Conservation (phyloP, 495 filamentous ascomycete genomes). For the Sabuloglossum arenarium region DNA sequence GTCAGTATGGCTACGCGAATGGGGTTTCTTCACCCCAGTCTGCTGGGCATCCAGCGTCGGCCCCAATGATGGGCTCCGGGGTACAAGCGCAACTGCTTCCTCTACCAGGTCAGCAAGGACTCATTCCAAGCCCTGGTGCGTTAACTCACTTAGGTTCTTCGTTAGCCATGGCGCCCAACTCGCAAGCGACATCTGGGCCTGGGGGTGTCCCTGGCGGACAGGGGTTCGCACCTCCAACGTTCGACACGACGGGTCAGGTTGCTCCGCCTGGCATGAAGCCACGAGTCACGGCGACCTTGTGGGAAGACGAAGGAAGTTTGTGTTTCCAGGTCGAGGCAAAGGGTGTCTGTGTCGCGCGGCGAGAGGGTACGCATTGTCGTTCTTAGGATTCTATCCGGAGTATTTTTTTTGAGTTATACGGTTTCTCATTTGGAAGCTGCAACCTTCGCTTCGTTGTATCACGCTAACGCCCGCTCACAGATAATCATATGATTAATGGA, state of each 20-base stretch:
- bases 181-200: conserved; percentile 23
- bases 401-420: background rate
- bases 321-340: conserved; percentile 97
- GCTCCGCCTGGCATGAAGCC: conserved; percentile 95
- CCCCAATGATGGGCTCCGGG: conserved; percentile 31
- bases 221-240: conserved; percentile 33
- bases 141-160: conserved; percentile 6
- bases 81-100: conserved; percentile 39
- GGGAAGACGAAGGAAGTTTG: conserved; percentile 95
- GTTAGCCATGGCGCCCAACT: conserved; percentile 17
- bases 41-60: conserved; percentile 43
- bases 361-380: conserved; percentile 48
- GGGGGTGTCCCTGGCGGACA: conserved; percentile 27
- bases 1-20: conserved; percentile 53
- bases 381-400: background rate
- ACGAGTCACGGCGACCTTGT: conserved; percentile 88
- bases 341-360: conserved; percentile 82
- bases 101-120: conserved; percentile 32
- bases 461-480: conserved; percentile 23
- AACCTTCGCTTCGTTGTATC: conserved; percentile 2
- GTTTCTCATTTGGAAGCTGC: background rate
- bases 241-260: conserved; percentile 80
- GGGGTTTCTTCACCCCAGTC: conserved; percentile 56
- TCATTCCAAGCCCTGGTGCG: conserved; percentile 9
- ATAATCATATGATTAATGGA: conserved; percentile 98